Evolutionary conservation across 1,284 basidiomycete species (phyloP).

Genomic region (Austroboletus niveus): DNA sequence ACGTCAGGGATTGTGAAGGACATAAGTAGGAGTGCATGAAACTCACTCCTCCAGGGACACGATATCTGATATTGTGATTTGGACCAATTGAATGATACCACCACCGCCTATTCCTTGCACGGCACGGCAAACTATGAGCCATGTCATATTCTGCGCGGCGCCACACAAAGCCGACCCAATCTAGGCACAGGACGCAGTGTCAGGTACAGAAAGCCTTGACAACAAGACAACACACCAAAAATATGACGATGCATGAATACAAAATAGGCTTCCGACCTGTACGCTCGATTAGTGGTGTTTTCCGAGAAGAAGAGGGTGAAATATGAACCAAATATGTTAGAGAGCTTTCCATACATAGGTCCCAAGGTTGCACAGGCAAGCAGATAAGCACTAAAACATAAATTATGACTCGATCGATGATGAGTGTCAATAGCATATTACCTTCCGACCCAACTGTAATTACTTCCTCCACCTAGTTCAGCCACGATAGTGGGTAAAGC

Average conservation of each 20-base stretch:
- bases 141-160: no score
- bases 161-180: conserved; percentile 35
- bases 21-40: not conserved
- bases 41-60: conserved; percentile 34
- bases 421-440: not conserved
- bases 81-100: conserved; percentile 37
- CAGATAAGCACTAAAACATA: no score
- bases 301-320: no score
- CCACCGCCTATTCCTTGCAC: conserved; percentile 55
- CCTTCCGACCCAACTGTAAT: conserved; percentile 37
- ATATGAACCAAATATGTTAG: no score
- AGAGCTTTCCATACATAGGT: no score
- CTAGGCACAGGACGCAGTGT: conserved; percentile 8
- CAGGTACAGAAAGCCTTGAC: not conserved
- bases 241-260: conserved; percentile 35
- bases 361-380: no score
- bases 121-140: conserved; percentile 44
- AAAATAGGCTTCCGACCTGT: no score
- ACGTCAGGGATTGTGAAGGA: conserved; percentile 7
- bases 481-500: no score
- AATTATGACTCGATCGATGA: no score
- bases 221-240: conserved; percentile 32
- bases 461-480: conserved; percentile 28
- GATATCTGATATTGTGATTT: conserved; percentile 42
- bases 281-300: no score